Conservation (phyloP, 2,329 filamentous ascomycete genomes). For the Esteya vermicola region DNA sequence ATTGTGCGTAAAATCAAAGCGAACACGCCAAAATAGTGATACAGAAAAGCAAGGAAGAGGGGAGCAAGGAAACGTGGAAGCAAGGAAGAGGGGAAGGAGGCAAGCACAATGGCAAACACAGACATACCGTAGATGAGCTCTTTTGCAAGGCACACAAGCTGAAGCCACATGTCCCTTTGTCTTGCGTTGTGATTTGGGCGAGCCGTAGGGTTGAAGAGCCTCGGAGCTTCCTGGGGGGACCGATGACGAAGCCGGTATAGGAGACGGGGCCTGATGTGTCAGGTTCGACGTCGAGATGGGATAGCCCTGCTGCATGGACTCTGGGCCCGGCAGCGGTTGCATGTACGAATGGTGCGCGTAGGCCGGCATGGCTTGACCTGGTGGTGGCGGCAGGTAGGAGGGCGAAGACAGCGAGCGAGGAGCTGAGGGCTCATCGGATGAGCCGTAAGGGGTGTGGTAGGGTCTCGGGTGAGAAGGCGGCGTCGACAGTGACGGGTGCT, state of each 20-base stretch:
- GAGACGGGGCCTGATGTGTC: slow-evolving; percentile 25
- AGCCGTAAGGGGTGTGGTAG: slow-evolving; percentile 22
- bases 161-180: slow-evolving; percentile 73
- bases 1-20: not conserved
- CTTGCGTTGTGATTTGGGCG: slow-evolving; percentile 49
- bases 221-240: slow-evolving; percentile 3
- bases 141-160: slow-evolving; percentile 75
- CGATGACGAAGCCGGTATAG: slow-evolving; percentile 11
- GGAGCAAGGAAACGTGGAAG: not conserved
- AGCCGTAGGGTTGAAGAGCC: slow-evolving; percentile 28
- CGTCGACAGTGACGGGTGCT: not conserved
- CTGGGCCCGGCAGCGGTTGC: slow-evolving; percentile 11
- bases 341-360: slow-evolving; percentile 16
- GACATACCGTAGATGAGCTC: slow-evolving; percentile 57
- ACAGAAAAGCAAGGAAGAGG: not conserved
- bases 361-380: slow-evolving; percentile 16
- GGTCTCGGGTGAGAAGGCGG: slow-evolving; percentile 13
- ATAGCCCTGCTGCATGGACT: slow-evolving; percentile 9
- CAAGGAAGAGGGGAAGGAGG: not conserved
- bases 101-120: not conserved
- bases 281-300: slow-evolving; percentile 6
- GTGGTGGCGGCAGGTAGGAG: slow-evolving; percentile 15
- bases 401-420: slow-evolving; percentile 13
- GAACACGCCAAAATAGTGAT: too few relatives aligned
- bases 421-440: slow-evolving; percentile 17